These are phyloP conservation scores for Leccinellum luteum DNA, from an alignment of 768 basidiomycete species.

Conservation along the genomic window DNA sequence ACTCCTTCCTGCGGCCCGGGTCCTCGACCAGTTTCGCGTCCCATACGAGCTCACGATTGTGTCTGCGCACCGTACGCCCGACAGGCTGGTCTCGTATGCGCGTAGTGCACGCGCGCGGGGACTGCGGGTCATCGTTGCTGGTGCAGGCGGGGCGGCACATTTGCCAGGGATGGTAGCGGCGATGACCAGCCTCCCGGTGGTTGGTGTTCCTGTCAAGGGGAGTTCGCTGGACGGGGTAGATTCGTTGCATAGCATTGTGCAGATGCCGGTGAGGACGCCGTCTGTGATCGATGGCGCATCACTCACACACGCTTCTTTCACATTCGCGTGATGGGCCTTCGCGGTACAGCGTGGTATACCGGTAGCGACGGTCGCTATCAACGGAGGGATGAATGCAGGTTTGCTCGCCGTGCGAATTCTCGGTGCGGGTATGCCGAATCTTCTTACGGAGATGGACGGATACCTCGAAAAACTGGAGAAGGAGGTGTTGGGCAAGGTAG, in stretches of 20 bases:
- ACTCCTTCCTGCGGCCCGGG: constrained; percentile 84
- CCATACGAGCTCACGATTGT: constrained; percentile 96
- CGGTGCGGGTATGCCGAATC: constrained; percentile 63
- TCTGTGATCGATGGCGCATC: not conserved
- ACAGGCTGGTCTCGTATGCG: constrained; percentile 80
- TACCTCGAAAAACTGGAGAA: constrained; percentile 69
- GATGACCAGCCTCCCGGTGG: constrained; percentile 87
- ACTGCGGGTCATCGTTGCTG: constrained; percentile 79
- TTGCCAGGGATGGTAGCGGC: constrained; percentile 98
- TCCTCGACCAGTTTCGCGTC: constrained; percentile 77
- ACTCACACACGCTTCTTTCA: not conserved
- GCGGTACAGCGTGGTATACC: constrained; percentile 81
- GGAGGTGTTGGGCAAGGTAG: constrained; percentile 79
- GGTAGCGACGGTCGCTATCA: constrained; percentile 96
- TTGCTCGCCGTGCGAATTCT: constrained; percentile 91
- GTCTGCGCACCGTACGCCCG: constrained; percentile 94
- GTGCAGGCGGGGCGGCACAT: constrained; percentile 98
- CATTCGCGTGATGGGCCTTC: not conserved
- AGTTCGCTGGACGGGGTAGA: constrained; percentile 94
- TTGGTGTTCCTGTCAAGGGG: constrained; percentile 97
- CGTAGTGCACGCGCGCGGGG: constrained; percentile 67
- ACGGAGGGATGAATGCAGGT: constrained; percentile 92
- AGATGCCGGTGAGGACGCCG: constrained; percentile 83
- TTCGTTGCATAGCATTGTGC: constrained; percentile 95
- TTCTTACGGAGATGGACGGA: constrained; percentile 64